Conservation (phyloP, 352 stramenopile genomes). For the Phytophthora pini region DNA sequence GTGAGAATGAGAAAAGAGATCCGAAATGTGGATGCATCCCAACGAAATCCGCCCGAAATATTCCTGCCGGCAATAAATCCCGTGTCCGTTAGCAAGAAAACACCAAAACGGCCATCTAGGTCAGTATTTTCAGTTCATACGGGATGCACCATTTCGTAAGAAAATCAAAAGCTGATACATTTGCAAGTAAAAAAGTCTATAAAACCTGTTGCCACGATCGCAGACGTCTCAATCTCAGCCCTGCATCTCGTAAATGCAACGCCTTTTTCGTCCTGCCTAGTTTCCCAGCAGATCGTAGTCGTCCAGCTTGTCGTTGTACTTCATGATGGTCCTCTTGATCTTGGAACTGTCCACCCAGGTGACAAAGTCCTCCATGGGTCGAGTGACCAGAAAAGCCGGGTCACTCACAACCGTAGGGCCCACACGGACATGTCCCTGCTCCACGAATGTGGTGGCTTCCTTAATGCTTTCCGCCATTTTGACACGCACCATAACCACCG, state of each 20-base stretch:
- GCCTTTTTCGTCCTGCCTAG: slow-evolving; percentile 44
- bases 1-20: neutral
- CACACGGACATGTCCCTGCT: slow-evolving; percentile 97
- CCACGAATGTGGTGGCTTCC: slow-evolving; percentile 97
- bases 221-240: slow-evolving; percentile 1
- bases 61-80: slow-evolving; percentile 11
- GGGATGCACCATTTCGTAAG: slow-evolving; percentile 5
- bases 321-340: slow-evolving; percentile 97
- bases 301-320: slow-evolving; percentile 99
- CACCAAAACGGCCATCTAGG: slow-evolving; percentile 17
- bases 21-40: neutral
- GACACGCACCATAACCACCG: slow-evolving; percentile 98
- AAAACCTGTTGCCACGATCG: slow-evolving; percentile 10
- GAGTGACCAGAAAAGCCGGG: slow-evolving; percentile 97
- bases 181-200: slow-evolving; percentile 19
- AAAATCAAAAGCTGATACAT: slow-evolving; percentile 24
- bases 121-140: neutral
- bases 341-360: slow-evolving; percentile 99
- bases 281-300: slow-evolving; percentile 99
- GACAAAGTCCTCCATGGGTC: slow-evolving; percentile 99
- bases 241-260: neutral
- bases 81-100: neutral
- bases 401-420: slow-evolving; percentile 94
- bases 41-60: neutral
- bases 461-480: slow-evolving; percentile 99